A percentile compares a stretch with the other conserved stretches of the same genome.
phyloP scores from a whole-genome alignment of 2,329 filamentous ascomycete genomes.

The Exophiala xenobiotica region DNA sequence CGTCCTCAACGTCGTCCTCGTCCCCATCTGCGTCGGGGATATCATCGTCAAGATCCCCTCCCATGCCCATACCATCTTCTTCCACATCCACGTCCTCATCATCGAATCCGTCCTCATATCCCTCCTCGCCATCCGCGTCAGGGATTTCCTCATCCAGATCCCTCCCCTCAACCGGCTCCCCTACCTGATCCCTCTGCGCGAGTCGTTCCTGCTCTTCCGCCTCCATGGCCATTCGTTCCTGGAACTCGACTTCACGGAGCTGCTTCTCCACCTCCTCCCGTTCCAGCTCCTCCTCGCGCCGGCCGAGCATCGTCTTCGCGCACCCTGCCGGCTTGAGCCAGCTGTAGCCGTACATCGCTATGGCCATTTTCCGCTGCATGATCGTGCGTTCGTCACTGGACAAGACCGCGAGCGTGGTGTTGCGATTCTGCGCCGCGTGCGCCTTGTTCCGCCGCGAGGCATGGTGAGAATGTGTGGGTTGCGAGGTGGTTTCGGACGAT shows the following conservation, averaged over 20 bases:
- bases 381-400: slow-evolving; percentile 74
- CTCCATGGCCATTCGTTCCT: slow-evolving; percentile 42
- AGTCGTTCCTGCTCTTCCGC: slow-evolving; percentile 41
- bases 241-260: slow-evolving; percentile 71
- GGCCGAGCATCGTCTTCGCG: slow-evolving; percentile 82
- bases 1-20: slow-evolving; percentile 46
- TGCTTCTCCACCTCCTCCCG: slow-evolving; percentile 79
- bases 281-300: slow-evolving; percentile 86
- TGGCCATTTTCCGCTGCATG: slow-evolving; percentile 72
- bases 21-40: slow-evolving; percentile 49
- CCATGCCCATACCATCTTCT: slow-evolving; percentile 41
- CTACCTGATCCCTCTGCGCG: slow-evolving; percentile 39
- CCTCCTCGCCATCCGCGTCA: slow-evolving; percentile 42
- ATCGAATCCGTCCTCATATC: slow-evolving; percentile 43
- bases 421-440: slow-evolving; percentile 38
- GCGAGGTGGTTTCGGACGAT: not conserved
- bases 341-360: slow-evolving; percentile 79
- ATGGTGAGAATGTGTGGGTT: slow-evolving; percentile 17
- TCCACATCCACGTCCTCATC: slow-evolving; percentile 45
- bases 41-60: slow-evolving; percentile 46
- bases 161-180: slow-evolving; percentile 38
- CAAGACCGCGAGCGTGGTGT: slow-evolving; percentile 63
- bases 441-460: slow-evolving; percentile 23
- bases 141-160: slow-evolving; percentile 50
- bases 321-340: slow-evolving; percentile 92